Percentiles rank a stretch among this genome's conserved stretches.
These are phyloP conservation scores for Striga asiatica DNA, from an alignment of 257 asterid genomes.

Conservation along the genomic window DNA sequence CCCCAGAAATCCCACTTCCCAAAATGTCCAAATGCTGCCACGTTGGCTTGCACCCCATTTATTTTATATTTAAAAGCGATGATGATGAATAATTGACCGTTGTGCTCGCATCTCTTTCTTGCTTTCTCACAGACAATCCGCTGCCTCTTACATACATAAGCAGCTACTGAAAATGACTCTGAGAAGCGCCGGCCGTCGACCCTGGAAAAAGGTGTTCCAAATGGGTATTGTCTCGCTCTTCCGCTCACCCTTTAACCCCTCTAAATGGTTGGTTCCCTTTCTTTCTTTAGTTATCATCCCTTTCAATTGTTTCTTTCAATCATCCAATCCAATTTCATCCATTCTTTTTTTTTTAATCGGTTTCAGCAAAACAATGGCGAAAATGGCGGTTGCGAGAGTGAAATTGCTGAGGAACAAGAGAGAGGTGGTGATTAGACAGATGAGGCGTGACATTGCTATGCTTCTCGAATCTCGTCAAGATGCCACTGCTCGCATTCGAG, in stretches of 20 bases:
- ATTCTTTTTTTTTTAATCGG: background rate
- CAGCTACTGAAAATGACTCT: constrained; percentile 9
- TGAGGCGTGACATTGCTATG: constrained; percentile 93
- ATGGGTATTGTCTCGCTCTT: constrained; percentile 51
- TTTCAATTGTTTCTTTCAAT: background rate
- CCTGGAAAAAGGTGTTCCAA: constrained; percentile 58
- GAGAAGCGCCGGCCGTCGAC: constrained; percentile 34
- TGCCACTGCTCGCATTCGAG: constrained; percentile 88
- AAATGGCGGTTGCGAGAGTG: constrained; percentile 93
- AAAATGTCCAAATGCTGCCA: constrained; percentile 19
- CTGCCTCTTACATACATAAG: no score
- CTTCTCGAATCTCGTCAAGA: constrained; percentile 85
- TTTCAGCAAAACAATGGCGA: constrained; percentile 96
- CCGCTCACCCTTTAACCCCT: constrained; percentile 58
- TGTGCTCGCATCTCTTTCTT: constrained; percentile 7
- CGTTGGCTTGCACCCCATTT: no score
- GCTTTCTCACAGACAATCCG: no score
- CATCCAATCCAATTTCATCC: background rate
- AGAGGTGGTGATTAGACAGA: constrained; percentile 84
- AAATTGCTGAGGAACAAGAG: constrained; percentile 94
- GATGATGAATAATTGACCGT: constrained; percentile 43
- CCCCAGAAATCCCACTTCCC: constrained; percentile 4
- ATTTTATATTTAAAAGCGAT: background rate
- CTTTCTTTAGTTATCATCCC: background rate
- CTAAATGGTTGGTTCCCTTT: constrained; percentile 47